Base-by-base conservation (phyloP, 345 rosid species). In the Carallia brachiata region DNA sequence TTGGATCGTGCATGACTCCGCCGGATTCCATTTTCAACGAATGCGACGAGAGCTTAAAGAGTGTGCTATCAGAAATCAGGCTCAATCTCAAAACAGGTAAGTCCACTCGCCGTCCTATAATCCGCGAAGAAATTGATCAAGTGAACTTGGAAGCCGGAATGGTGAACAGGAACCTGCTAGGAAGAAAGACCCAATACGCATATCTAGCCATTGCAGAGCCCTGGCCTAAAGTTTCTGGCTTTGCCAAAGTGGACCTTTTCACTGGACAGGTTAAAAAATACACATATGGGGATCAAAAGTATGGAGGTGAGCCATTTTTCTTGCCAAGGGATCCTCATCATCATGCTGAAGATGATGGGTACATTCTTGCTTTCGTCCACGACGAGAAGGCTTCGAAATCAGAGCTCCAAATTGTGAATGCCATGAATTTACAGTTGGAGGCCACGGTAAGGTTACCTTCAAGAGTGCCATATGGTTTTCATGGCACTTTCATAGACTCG, bases 1-100 rank as follows among this genome's bases (percentile, higher is more conserved):
- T 92, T 58, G 96, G 97, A 4, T 92, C 97, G 0, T 90, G 96
- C 69, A 85, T 88, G 96, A 88, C 96, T 56, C 97, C 97, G 0
- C 88, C 95, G 0, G 95, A 91, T 78, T 91, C 97, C 6, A 91
- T 91, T 77, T 91, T 91, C 82, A 91, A 91, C 52, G 93, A 89
- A 77, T 82, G 89, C 48, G 93, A 87, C 2, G 97, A 91, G 85
- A 84, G 64, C 52, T 80, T 91, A 57, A 57, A 83, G 79, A 91
- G 97, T 57, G 88, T 89, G 7, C 72, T 91, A 27, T 91, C 93
- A 1, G 97, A 89, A 77, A 89, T 91, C 52, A 79, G 97, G 27
- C 79, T 91, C 9, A 91, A 88, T 44, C 73, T 89, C 59, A 85
- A 70, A 67, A 87, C 91, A 0, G 93, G 96, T 0, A 73, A 79